Evolutionary conservation across 139 green algal genomes (phyloP).

Genomic region (Chlorella sp.): DNA sequence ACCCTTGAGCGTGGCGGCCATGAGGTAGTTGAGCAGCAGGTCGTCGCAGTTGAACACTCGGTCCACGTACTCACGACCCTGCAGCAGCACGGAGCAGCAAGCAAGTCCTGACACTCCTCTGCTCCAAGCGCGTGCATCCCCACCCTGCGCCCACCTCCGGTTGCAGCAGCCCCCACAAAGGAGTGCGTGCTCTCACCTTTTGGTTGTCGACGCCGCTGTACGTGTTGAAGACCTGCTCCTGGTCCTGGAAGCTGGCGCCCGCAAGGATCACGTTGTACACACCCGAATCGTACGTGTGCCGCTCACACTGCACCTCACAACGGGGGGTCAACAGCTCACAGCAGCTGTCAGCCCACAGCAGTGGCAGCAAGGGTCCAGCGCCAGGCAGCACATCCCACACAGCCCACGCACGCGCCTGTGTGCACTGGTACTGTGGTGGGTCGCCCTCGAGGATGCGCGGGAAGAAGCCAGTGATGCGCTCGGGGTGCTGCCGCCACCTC

Average conservation of each 20-base stretch:
- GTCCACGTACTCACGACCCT: conserved; percentile 35
- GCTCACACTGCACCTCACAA: conserved; percentile 17
- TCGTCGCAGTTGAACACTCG: conserved; percentile 49
- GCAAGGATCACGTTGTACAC: conserved; percentile 43
- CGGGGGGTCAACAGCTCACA: too few relatives aligned
- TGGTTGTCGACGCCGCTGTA: conserved; percentile 27
- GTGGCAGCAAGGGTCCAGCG: too few relatives aligned
- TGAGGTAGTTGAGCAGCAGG: conserved; percentile 47
- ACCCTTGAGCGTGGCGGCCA: conserved; percentile 12
- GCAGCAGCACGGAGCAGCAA: neutral
- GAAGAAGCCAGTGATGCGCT: conserved; percentile 35
- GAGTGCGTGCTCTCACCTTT: conserved; percentile 8
- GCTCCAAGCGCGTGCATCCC: too few relatives aligned
- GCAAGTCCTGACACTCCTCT: neutral
- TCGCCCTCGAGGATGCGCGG: conserved; percentile 19
- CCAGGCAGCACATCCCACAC: too few relatives aligned
- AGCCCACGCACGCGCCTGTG: too few relatives aligned
- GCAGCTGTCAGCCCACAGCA: too few relatives aligned
- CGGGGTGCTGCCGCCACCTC: conserved; percentile 21
- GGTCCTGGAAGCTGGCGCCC: conserved; percentile 44
- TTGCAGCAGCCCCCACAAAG: too few relatives aligned
- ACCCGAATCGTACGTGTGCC: conserved; percentile 15
- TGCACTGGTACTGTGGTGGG: conserved; percentile 26
- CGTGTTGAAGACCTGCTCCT: conserved; percentile 10
- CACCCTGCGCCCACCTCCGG: too few relatives aligned